phyloP scores from a whole-genome alignment of 208 protist genomes.

The Kentomonas sorsogonicus region DNA sequence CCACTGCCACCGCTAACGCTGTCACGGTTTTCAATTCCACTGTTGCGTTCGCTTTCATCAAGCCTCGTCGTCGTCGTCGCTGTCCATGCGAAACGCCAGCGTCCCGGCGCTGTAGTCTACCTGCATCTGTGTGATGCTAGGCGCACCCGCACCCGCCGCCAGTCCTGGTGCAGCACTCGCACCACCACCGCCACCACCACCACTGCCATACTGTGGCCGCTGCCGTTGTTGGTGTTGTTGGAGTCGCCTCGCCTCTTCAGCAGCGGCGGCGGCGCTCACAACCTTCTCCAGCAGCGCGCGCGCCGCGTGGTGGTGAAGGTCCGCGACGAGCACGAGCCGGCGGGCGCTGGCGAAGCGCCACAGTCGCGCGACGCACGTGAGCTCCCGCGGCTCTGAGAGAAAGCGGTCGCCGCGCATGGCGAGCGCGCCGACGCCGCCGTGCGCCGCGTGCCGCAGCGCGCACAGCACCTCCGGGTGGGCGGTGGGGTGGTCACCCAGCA shows the following conservation, averaged over 20 bases:
- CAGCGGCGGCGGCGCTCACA: no score
- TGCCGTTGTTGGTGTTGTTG: not conserved
- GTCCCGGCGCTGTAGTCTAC: constrained; percentile 76
- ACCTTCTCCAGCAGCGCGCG: constrained; percentile 27
- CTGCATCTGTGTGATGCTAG: constrained; percentile 24
- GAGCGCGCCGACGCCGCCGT: constrained; percentile 33
- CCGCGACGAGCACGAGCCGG: constrained; percentile 35
- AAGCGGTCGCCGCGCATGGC: constrained; percentile 32
- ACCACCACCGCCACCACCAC: not conserved
- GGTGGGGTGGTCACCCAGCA: constrained; percentile 41
- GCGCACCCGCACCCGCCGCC: not conserved
- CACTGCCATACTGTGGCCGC: not conserved
- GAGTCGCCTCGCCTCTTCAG: no score
- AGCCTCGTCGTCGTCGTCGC: constrained; percentile 39
- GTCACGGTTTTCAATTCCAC: no score
- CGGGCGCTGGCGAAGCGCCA: constrained; percentile 49
- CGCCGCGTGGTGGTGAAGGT: constrained; percentile 51
- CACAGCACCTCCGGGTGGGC: constrained; percentile 52
- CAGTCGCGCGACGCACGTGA: constrained; percentile 44
- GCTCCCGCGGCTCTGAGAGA: constrained; percentile 32
- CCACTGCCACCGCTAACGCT: no score
- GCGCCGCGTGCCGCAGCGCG: constrained; percentile 45
- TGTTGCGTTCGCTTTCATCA: no score
- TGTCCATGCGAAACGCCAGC: constrained; percentile 61
- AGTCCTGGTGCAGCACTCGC: not conserved